Percentiles rank a stretch among this genome's conserved stretches.
Conservation (phyloP, 1,284 basidiomycete genomes). For the Nidula niveotomentosa region DNA sequence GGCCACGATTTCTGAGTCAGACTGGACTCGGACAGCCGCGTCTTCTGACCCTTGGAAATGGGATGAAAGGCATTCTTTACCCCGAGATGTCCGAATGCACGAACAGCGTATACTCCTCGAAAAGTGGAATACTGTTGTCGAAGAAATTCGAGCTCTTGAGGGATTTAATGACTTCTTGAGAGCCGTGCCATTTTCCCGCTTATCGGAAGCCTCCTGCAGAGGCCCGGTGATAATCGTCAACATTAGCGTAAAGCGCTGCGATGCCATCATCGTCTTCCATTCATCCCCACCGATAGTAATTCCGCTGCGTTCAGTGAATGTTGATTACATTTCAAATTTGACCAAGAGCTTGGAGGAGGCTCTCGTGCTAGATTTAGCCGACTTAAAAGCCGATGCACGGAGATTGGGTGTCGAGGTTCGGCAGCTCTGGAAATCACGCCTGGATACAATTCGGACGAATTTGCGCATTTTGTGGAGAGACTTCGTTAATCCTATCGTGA, state of each 20-base stretch:
- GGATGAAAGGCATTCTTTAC: not conserved
- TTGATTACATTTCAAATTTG: not conserved
- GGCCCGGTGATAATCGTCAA: slow-evolving; percentile 36
- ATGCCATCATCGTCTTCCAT: slow-evolving; percentile 10
- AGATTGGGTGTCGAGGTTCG: too few species aligned
- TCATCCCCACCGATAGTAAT: not conserved
- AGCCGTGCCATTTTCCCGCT: slow-evolving; percentile 16
- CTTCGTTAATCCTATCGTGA: slow-evolving; percentile 2
- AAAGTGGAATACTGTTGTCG: slow-evolving; percentile 9
- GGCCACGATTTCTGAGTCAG: not conserved
- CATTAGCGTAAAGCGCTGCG: slow-evolving; percentile 10
- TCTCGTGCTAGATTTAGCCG: not conserved
- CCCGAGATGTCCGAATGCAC: not conserved
- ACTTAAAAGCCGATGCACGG: not conserved
- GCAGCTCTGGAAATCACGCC: too few species aligned
- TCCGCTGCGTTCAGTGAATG: not conserved
- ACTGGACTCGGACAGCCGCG: not conserved
- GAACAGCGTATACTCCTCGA: slow-evolving; percentile 16
- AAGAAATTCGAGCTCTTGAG: slow-evolving; percentile 20
- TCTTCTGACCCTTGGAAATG: not conserved
- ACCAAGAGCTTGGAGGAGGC: not conserved
- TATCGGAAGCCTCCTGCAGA: slow-evolving; percentile 24
- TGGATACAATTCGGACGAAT: too few species aligned
- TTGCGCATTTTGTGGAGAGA: not conserved
- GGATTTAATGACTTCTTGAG: slow-evolving; percentile 26